phyloP scores from a whole-genome alignment of 306 rosid genomes.

The Inga oerstediana region DNA sequence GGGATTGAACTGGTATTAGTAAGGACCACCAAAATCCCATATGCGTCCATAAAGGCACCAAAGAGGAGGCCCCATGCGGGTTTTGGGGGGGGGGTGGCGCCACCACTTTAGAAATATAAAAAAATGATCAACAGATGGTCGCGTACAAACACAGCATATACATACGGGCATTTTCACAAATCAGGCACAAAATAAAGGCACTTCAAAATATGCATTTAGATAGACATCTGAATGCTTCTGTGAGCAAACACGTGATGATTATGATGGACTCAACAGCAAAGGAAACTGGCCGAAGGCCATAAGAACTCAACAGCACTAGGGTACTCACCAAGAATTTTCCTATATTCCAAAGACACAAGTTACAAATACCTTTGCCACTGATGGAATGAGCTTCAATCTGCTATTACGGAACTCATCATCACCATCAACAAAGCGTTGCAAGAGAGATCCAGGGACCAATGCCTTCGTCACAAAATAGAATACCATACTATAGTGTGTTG shows the following conservation, averaged over 20 bases:
- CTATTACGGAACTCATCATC: slow-evolving; percentile 98
- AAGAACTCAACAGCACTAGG: neutral
- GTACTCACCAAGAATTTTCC: neutral
- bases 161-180: neutral
- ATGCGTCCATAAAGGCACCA: neutral
- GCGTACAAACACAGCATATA: neutral
- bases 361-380: slow-evolving; percentile 87
- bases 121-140: neutral
- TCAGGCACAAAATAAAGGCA: neutral
- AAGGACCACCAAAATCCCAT: neutral
- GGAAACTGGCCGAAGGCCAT: too few relatives aligned
- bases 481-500: slow-evolving; percentile 97
- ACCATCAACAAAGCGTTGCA: slow-evolving; percentile 95
- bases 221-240: neutral
- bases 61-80: too few relatives aligned
- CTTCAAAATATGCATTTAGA: neutral
- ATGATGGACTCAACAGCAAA: neutral
- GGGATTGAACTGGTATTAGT: neutral
- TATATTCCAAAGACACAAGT: slow-evolving; percentile 26
- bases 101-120: slow-evolving; percentile 5
- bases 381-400: slow-evolving; percentile 95
- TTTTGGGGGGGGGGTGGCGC: neutral
- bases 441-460: slow-evolving; percentile 82
- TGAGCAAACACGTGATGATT: neutral
- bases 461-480: slow-evolving; percentile 90